A percentile compares a stretch with the other conserved stretches of the same genome.
phyloP scores from a whole-genome alignment of 495 filamentous ascomycete species.

The Usnea hakonensis region DNA sequence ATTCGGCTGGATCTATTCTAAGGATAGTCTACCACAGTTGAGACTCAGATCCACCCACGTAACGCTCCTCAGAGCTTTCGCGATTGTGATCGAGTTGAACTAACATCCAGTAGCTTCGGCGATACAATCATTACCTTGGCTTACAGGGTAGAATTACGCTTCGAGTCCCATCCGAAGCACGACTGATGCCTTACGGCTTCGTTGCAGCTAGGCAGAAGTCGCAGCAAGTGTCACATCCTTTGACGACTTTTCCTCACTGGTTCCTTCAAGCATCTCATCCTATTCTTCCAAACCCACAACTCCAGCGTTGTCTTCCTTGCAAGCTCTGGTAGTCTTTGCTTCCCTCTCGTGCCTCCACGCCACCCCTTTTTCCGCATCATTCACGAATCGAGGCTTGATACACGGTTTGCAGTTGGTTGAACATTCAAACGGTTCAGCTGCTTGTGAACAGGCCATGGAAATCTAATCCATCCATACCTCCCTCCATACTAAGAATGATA shows the following conservation, averaged over 20 bases:
- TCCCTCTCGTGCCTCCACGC: slow-evolving; percentile 14
- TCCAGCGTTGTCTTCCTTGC: neutral
- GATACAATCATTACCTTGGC: neutral
- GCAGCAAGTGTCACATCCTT: neutral
- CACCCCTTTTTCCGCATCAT: slow-evolving; percentile 7
- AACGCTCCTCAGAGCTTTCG: neutral
- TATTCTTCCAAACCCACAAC: neutral
- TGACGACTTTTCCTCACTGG: neutral
- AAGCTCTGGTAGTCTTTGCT: neutral
- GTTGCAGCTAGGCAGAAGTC: neutral
- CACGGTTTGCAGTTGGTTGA: no score
- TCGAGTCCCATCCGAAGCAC: neutral
- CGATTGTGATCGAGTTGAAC: neutral
- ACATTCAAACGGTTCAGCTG: no score
- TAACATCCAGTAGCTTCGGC: neutral
- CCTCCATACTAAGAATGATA: no score
- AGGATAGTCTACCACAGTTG: neutral
- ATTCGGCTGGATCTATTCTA: neutral
- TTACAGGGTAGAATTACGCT: neutral
- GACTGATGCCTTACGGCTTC: neutral
- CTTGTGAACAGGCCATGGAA: no score
- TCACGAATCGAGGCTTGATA: no score
- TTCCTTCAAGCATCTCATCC: neutral
- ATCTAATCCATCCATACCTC: no score
- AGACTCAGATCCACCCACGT: neutral